Conservation (phyloP, 2,329 filamentous ascomycete species). For the Raffaelea albimanens region DNA sequence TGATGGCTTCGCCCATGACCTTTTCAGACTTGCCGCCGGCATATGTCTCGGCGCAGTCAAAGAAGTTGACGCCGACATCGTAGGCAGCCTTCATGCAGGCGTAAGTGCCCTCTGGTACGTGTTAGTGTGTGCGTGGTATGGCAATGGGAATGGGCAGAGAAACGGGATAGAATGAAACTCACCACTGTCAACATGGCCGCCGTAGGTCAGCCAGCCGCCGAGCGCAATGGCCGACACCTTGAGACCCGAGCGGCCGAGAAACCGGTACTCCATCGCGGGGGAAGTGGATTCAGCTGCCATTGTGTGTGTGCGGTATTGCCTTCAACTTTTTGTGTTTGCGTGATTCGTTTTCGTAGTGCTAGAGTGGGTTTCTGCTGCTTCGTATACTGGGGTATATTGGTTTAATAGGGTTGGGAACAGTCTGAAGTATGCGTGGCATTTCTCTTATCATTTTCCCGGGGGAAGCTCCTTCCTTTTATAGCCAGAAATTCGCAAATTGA, state of each 20-base stretch:
- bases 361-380: too few relatives aligned
- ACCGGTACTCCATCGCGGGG: conserved; percentile 8
- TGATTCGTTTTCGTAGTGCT: too few relatives aligned
- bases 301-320: too few relatives aligned
- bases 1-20: conserved; percentile 43
- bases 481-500: too few relatives aligned
- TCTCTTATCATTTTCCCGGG: too few relatives aligned
- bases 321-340: too few relatives aligned
- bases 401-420: too few relatives aligned
- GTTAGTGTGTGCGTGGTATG: neutral
- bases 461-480: too few relatives aligned
- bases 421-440: too few relatives aligned
- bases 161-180: neutral
- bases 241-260: conserved; percentile 9
- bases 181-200: conserved; percentile 22
- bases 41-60: conserved; percentile 52
- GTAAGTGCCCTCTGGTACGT: conserved; percentile 42
- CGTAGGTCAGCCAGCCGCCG: conserved; percentile 44
- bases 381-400: too few relatives aligned
- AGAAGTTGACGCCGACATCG: conserved; percentile 54
- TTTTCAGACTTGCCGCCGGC: conserved; percentile 38
- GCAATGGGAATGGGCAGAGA: neutral
- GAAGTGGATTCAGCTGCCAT: neutral
- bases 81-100: conserved; percentile 55
- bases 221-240: conserved; percentile 24